These are phyloP conservation scores for Fusarium musae DNA, from an alignment of 2,329 filamentous ascomycete genomes.

Conservation along the genomic window DNA sequence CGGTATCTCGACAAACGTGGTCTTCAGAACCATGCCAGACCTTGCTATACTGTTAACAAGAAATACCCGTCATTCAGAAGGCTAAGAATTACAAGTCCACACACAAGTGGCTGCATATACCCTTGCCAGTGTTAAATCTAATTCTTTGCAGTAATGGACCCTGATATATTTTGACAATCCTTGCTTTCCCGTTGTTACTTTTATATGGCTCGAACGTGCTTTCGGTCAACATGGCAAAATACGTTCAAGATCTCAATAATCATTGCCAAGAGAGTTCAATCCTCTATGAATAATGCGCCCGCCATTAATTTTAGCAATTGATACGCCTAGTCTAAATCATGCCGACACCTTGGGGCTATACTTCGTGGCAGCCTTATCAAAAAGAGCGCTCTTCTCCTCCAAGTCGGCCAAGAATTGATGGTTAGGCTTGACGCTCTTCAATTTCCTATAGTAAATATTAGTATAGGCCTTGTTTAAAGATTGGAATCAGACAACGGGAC, in stretches of 20 bases:
- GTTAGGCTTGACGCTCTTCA: slow-evolving; percentile 69
- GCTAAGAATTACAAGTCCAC: background rate
- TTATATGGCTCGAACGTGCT: background rate
- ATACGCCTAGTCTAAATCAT: slow-evolving; percentile 37
- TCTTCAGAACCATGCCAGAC: background rate
- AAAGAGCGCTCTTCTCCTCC: slow-evolving; percentile 85
- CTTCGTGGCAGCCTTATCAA: slow-evolving; percentile 87
- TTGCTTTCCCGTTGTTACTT: background rate
- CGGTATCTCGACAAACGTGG: background rate
- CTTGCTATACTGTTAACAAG: background rate
- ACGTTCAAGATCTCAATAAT: slow-evolving; percentile 32
- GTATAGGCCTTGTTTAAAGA: background rate
- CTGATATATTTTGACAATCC: slow-evolving; percentile 15
- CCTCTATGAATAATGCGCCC: slow-evolving; percentile 45
- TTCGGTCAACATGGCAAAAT: background rate
- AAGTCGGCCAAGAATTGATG: slow-evolving; percentile 80
- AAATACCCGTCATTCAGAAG: background rate
- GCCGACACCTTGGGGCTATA: slow-evolving; percentile 84
- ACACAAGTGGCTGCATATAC: background rate
- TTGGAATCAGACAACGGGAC: slow-evolving; percentile 43
- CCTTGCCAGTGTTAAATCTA: background rate
- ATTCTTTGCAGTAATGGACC: background rate
- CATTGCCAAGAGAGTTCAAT: slow-evolving; percentile 37
- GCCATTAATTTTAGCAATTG: slow-evolving; percentile 47
- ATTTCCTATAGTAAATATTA: slow-evolving; percentile 59